Evolutionary conservation across 129 eudicot genomes (phyloP), one percentile per base, ranked within the genome.

Genomic region (Heracleum sosnowskyi): DNA sequence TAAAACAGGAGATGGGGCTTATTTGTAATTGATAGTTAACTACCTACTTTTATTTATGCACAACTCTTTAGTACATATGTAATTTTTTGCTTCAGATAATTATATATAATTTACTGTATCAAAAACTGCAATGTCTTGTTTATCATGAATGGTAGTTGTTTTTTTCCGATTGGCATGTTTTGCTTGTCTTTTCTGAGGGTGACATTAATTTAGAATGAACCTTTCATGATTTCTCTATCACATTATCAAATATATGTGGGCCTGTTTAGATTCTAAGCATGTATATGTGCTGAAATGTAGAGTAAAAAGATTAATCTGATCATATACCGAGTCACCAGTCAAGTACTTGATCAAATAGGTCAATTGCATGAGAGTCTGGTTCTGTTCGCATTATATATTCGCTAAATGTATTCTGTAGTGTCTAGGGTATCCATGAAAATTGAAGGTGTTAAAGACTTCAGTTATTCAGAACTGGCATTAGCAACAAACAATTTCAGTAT

Each of bases 401-500:
- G 35, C 72, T 26, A 10, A 49, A 36, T 79, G 20, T 39, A 26
- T 66, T 79, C 4, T 71, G 83, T 89, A 91, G 97, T 80, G 40
- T 83, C 97, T 2, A 85, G 84, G 85, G 83, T 84, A 29, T 79
- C 91, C 20, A 83, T 89, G 69, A 91, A 86, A 82, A 84, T 91
- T 33, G 93, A 91, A 63, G 93, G 93, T 53, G 93, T 91, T 76
- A 89, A 89, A 79, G 87, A 86, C 78, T 91, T 91, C 82, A 79
- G 79, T 70, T 91, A 85, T 69, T 79, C 74, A 72, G 97, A 91
- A 81, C 76, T 89, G 94, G 82, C 86, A 76, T 73, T 26, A 7
- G 97, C 94, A 7, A 89, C 97, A 77, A 80, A 84, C 31, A 78
- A 82, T 81, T 91, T 91, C 17, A 84, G 83, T 73, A 81, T 42